Conservation (phyloP, 2,329 filamentous ascomycete species). For the Chaetoscypha palmicola region DNA sequence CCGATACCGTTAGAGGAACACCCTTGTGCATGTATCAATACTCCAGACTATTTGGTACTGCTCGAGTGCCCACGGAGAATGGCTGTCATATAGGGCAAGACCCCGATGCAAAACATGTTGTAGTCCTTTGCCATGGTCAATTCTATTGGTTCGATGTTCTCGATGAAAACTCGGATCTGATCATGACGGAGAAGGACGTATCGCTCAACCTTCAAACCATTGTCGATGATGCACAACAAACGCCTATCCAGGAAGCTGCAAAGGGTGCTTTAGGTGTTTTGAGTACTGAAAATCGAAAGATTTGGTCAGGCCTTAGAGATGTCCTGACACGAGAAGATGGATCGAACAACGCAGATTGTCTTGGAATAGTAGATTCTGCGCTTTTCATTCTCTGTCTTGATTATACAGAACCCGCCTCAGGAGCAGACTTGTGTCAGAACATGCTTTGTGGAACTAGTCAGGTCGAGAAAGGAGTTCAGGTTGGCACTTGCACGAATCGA, state of each 20-base stretch:
- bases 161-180: conserved; percentile 87
- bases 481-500: conserved; percentile 93
- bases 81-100: conserved; percentile 96
- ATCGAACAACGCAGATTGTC: conserved; percentile 91
- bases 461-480: conserved; percentile 87
- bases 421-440: conserved; percentile 86
- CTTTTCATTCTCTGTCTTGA: conserved; percentile 90
- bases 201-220: conserved; percentile 88
- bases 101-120: conserved; percentile 83
- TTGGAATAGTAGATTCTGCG: conserved; percentile 92
- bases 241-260: conserved; percentile 88
- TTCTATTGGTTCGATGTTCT: conserved; percentile 99
- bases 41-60: conserved; percentile 88
- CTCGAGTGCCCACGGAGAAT: conserved; percentile 85
- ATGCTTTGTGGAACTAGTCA: conserved; percentile 96
- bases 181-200: conserved; percentile 95
- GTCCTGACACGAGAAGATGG: conserved; percentile 77
- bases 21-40: conserved; percentile 98
- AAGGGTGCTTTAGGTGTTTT: conserved; percentile 89
- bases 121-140: conserved; percentile 89
- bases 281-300: conserved; percentile 92
- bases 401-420: conserved; percentile 76
- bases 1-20: conserved; percentile 75
- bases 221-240: conserved; percentile 81
- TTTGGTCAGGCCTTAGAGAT: conserved; percentile 88